Evolutionary conservation across 2,329 filamentous ascomycete species (phyloP), one percentile per base, ranked within the genome.

Genomic region (Diplodia sapinea): DNA sequence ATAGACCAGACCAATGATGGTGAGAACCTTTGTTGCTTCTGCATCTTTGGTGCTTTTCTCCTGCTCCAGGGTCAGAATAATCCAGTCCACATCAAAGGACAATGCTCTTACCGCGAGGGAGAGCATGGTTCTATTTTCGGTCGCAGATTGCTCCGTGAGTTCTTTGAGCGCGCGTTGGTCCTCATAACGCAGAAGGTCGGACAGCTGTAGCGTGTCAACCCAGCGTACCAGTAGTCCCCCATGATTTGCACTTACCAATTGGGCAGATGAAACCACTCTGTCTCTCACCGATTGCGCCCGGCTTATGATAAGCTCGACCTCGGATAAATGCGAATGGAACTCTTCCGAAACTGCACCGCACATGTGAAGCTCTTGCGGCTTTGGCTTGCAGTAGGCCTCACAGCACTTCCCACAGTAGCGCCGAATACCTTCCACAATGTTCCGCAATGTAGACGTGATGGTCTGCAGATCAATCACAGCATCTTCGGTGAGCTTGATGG

Each of bases 111-210:
- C 69, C 13, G 69, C 50, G 5, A 65, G 36, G 3, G 36, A 43
- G 11, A 38, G 62, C 62, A 65, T 65, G 1, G 62, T 65, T 5
- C 9, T 6, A 15, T 20, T 55, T 26, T 65, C 62, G 4, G 15
- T 13, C 15, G 40, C 31, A 11, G 62, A 54, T 11, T 65, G 49
- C 13, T 38, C 36, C 20, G 59, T 63, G 4, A 70, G 49, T 13
- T 56, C 56, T 52, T 67, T 67, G 29, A 70, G 50, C 3, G 67
- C 67, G n/a, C 55, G 20, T n/a, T 64, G 63, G 29, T 70, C 67
- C 36, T 70, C 69, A 29, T 70, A 70, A 33, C 43, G 59, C 7
- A 70, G 43, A 1, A 70, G 57, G 36, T 70, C 69, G 11, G 69
- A 70, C 0, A 70, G 52, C 69, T 70, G n/a, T 9, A 26, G 23